phyloP scores from a whole-genome alignment of 2,329 filamentous ascomycete species.

The Dactylellina cionopaga region DNA sequence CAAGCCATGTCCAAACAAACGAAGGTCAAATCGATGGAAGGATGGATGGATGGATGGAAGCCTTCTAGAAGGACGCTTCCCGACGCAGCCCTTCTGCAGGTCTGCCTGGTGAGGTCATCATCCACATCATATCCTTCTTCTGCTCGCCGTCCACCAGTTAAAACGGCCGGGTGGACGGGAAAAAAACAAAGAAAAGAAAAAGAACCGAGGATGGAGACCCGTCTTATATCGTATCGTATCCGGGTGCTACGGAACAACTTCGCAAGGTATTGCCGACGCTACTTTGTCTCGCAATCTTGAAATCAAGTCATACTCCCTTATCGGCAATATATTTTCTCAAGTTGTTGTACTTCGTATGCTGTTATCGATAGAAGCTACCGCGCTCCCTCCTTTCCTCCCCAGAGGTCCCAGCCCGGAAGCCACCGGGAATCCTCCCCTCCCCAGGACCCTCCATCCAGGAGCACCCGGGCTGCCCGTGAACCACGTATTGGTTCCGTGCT shows the following conservation, averaged over 20 bases:
- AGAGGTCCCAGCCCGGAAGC: background rate
- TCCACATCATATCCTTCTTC: background rate
- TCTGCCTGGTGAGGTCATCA: constrained; percentile 46
- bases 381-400: background rate
- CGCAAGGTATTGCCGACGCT: background rate
- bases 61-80: constrained; percentile 43
- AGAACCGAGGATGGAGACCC: no score
- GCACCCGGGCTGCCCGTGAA: background rate
- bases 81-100: constrained; percentile 2
- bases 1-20: no score
- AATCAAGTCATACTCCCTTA: background rate
- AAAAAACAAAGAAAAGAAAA: background rate
- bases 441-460: background rate
- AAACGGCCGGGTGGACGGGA: constrained; percentile 9
- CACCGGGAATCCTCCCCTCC: no score
- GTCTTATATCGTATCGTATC: no score
- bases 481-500: background rate
- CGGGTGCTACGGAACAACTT: constrained; percentile 19
- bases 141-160: background rate
- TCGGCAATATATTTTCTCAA: background rate
- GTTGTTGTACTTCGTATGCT: background rate
- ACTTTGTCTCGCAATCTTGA: constrained; percentile 10
- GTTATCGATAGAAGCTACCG: constrained; percentile 23
- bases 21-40: no score
- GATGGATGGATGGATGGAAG: constrained; percentile 10